Conservation (phyloP, 2,329 filamentous ascomycete genomes). For the Diaporthe humulicola region DNA sequence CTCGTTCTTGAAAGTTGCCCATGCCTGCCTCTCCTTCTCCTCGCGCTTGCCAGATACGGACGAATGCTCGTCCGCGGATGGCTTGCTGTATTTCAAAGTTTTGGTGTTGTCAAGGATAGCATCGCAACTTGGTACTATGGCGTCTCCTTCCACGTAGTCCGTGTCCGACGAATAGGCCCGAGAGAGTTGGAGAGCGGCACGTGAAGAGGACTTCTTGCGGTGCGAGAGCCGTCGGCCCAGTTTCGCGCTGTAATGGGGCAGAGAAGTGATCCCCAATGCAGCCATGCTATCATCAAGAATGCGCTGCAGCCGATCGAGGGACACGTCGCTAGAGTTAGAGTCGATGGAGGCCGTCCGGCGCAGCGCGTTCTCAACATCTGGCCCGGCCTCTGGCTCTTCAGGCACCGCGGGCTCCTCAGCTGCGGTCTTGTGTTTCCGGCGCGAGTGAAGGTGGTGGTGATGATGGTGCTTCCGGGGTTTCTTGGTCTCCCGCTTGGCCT, state of each 20-base stretch:
- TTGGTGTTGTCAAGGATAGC: constrained; percentile 90
- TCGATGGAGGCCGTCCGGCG: constrained; percentile 67
- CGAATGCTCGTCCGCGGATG: constrained; percentile 56
- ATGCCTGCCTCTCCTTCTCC: constrained; percentile 80
- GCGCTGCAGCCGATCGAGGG: constrained; percentile 83
- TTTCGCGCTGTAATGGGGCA: constrained; percentile 59
- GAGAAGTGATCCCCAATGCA: constrained; percentile 61
- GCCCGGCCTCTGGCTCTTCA: constrained; percentile 23
- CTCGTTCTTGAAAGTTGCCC: constrained; percentile 91
- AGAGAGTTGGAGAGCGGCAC: constrained; percentile 54
- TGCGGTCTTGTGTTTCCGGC: constrained; percentile 57
- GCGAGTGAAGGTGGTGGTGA: constrained; percentile 44
- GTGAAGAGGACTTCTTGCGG: constrained; percentile 55
- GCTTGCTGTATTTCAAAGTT: constrained; percentile 78
- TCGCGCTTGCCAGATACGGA: constrained; percentile 60
- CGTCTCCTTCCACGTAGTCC: constrained; percentile 85
- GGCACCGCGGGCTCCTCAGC: constrained; percentile 45
- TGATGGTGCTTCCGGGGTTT: constrained; percentile 61
- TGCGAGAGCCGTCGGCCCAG: constrained; percentile 57
- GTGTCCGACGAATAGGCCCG: constrained; percentile 81
- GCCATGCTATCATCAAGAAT: constrained; percentile 80
- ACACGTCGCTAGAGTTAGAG: constrained; percentile 78
- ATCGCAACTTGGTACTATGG: constrained; percentile 87
- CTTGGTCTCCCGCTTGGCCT: constrained; percentile 71
- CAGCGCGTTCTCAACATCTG: constrained; percentile 41